A percentile compares a stretch with the other conserved stretches of the same genome.
These are phyloP conservation scores for Fraxinus quadrangulata DNA, from an alignment of 257 asterid species.

Conservation along the genomic window DNA sequence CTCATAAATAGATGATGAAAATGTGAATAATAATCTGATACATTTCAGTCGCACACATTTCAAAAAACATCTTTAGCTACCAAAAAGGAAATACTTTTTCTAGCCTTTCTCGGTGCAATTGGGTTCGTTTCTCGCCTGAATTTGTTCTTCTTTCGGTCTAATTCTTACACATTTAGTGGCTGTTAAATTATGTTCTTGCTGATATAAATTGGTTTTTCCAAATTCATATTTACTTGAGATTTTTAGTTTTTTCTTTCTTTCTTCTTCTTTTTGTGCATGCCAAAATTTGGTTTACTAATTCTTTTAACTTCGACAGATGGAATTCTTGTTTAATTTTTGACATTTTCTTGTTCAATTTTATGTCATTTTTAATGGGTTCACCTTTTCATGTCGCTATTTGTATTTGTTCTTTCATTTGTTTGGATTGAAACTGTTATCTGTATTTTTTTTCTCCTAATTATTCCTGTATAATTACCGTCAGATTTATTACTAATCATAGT, in stretches of 20 bases:
- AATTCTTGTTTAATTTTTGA: neutral
- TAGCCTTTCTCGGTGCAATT: neutral
- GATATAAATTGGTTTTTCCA: neutral
- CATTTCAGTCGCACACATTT: neutral
- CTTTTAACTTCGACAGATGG: neutral
- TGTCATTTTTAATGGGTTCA: neutral
- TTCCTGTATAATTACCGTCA: too few species aligned
- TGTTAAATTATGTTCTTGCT: neutral
- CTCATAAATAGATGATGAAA: too few species aligned
- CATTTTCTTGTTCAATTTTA: too few species aligned
- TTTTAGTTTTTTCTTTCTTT: too few species aligned
- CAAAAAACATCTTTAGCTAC: neutral
- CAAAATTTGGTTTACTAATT: too few species aligned
- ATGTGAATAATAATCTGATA: too few species aligned
- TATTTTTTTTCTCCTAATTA: too few species aligned
- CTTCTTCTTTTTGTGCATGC: too few species aligned
- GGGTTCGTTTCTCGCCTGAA: neutral
- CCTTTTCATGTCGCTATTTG: neutral
- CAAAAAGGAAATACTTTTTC: neutral
- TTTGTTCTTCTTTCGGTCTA: neutral
- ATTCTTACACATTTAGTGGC: neutral
- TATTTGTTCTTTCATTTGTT: too few species aligned
- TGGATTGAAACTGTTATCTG: too few species aligned
- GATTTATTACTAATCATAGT: too few species aligned
- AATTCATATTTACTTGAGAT: neutral